Base-by-base conservation (phyloP, 768 basidiomycete species). In the Lyophyllum decastes region DNA sequence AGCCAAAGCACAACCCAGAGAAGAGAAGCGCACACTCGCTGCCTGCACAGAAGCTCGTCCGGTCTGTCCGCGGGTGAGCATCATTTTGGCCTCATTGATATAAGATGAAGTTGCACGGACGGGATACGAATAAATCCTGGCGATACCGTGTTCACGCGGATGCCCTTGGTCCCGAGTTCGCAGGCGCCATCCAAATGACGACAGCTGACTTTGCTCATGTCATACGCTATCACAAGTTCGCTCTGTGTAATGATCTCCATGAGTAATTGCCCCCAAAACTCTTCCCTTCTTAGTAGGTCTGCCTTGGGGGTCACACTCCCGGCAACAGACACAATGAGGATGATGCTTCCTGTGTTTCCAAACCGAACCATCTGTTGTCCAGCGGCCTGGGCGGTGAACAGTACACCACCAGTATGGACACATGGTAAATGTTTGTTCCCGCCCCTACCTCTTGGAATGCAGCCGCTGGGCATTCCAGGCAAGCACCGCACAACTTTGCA, bases 181-280 rank as follows among this genome's bases (percentile, higher is more conserved):
- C 88, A 89, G 3, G 89, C 90, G 76, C 84, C 86, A 90, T 89
- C 70, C 90, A 89, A 38, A 90, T 70, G 16, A 92, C 87, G 16
- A 92, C 87, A 8, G 83, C 89, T 1, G 85, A 81, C 71, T 92
- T n/a, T 91, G 72, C 86, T 88, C 46, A 81, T 78, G 70, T 90
- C 89, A 72, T 92, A 92, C 14, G 86, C 81, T 48, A 85, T 79
- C 84, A 85, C 88, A 17, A 16, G 10, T n/a, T 41, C 0, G 82
- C 79, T 61, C 88, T 85, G n/a, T n/a, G n/a, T n/a, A 61, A n/a
- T 16, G 5, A 19, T 11, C 4, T 41, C 17, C 7, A 41, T 41
- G 35, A 38, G 35, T 7, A 4, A 38, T 16, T 16, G 35, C 14
- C 14, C 6, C 16, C 35, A 11, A 38, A 30, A 30, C 30, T 38